Conservation (phyloP, 179 eudicot genomes). For the Pouteria campechiana region DNA sequence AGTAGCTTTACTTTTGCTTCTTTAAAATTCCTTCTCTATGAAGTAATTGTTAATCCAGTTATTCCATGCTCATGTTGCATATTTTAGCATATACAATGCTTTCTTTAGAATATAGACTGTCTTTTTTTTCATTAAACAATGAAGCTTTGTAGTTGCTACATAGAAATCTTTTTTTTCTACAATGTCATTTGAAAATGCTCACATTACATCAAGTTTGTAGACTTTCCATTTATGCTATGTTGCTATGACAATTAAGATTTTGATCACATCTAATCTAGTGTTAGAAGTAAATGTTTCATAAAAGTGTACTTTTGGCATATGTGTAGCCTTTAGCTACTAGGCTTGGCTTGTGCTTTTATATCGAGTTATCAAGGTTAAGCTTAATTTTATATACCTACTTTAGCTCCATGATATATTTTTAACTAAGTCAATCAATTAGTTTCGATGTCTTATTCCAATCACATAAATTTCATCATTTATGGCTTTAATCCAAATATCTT, state of each 20-base stretch:
- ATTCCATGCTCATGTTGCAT: conserved; percentile 1
- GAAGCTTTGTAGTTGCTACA: background rate
- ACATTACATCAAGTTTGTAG: conserved; percentile 2
- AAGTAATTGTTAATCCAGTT: background rate
- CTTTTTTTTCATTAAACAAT: background rate
- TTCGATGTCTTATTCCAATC: conserved; percentile 4
- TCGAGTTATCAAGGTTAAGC: background rate
- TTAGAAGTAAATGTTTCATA: background rate
- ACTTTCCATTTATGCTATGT: background rate
- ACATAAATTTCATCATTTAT: background rate
- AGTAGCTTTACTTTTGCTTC: background rate
- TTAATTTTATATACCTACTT: conserved; percentile 1
- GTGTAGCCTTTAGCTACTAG: background rate
- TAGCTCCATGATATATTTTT: background rate
- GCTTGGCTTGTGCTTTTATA: background rate
- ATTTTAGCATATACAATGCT: conserved; percentile 1
- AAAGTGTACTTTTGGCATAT: background rate
- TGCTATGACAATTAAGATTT: background rate
- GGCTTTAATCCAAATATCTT: no score
- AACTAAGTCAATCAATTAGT: background rate
- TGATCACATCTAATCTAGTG: conserved; percentile 1
- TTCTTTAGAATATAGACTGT: background rate
- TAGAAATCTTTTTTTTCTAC: background rate
- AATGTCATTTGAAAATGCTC: background rate
- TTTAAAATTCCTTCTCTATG: background rate